These are phyloP conservation scores for Posidonia oceanica DNA, from an alignment of 116 monocot genomes.

Conservation along the genomic window DNA sequence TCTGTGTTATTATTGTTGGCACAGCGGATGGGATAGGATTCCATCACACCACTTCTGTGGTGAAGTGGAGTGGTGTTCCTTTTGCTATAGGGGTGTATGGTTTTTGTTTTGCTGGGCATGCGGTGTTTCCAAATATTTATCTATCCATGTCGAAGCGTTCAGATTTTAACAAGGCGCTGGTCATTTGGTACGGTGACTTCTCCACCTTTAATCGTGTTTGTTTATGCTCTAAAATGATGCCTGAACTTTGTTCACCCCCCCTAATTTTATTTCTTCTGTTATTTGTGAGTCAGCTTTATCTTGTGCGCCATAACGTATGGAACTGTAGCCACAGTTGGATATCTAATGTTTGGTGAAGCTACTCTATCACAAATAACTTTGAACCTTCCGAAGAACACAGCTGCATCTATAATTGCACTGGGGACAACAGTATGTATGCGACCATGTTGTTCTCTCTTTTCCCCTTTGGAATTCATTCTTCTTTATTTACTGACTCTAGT, in stretches of 20 bases:
- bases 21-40: conserved; percentile 42
- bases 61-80: conserved; percentile 72
- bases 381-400: conserved; percentile 61
- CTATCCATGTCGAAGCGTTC: conserved; percentile 79
- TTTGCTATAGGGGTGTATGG: conserved; percentile 87
- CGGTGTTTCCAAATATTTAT: conserved; percentile 93
- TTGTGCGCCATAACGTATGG: conserved; percentile 79
- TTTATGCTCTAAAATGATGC: neutral
- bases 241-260: no score
- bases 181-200: conserved; percentile 40
- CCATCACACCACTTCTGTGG: conserved; percentile 39
- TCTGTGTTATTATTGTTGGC: conserved; percentile 62
- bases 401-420: conserved; percentile 64
- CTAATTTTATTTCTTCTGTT: neutral
- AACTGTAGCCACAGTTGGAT: conserved; percentile 48
- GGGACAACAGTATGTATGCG: conserved; percentile 58
- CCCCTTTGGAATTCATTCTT: no score
- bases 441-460: neutral
- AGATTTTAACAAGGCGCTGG: conserved; percentile 68
- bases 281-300: conserved; percentile 38
- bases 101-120: conserved; percentile 90
- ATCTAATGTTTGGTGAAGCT: conserved; percentile 74
- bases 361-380: conserved; percentile 79
- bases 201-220: neutral
- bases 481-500: conserved; percentile 1